A percentile compares a stretch with the other conserved stretches of the same genome.
Conservation (phyloP, 352 stramenopile species). For the Pythium aphanidermatum region DNA sequence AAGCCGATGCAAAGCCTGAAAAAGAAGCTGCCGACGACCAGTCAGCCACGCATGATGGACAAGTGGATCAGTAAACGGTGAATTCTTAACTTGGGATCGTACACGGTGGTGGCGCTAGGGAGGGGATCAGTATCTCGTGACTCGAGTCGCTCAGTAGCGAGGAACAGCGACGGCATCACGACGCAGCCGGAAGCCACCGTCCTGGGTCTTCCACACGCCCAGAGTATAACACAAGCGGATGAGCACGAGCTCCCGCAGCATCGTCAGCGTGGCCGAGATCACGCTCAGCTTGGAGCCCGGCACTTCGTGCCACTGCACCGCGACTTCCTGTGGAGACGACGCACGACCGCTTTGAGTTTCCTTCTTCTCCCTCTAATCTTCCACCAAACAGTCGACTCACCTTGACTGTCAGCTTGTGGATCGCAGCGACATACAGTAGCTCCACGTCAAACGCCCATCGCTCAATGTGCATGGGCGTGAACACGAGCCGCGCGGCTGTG, state of each 20-base stretch:
- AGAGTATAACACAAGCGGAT: constrained; percentile 89
- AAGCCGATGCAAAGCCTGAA: neutral
- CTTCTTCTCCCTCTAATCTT: too few relatives aligned
- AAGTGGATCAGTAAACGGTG: constrained; percentile 4
- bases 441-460: constrained; percentile 95
- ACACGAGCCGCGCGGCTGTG: constrained; percentile 71
- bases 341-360: too few relatives aligned
- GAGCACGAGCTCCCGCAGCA: constrained; percentile 90
- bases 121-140: neutral
- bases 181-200: constrained; percentile 60
- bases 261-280: constrained; percentile 83
- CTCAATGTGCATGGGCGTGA: constrained; percentile 90
- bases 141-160: constrained; percentile 4
- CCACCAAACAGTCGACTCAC: constrained; percentile 12
- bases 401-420: constrained; percentile 54
- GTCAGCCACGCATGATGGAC: constrained; percentile 1
- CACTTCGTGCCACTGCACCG: constrained; percentile 90
- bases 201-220: constrained; percentile 75
- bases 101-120: too few relatives aligned
- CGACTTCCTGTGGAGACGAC: constrained; percentile 67
- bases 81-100: neutral
- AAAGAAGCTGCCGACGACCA: neutral
- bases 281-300: constrained; percentile 89
- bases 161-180: constrained; percentile 18
- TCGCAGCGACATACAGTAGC: constrained; percentile 80